Base-by-base conservation (phyloP, 306 rosid genomes). In the Dryas drummondii region DNA sequence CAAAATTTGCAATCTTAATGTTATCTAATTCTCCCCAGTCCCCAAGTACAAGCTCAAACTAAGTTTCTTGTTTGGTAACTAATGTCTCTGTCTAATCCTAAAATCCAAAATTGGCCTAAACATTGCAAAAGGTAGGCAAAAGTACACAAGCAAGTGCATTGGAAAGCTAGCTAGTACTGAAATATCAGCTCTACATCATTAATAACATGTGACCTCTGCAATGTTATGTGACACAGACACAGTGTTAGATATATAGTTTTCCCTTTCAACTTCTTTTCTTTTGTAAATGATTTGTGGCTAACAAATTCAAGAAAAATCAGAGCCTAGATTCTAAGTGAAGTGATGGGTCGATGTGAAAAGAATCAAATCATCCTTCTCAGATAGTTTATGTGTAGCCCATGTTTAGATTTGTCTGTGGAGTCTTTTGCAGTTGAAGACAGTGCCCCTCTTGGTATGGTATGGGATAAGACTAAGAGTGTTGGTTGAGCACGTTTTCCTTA, bases 401-500 rank as follows among this genome's bases (percentile, higher is more conserved):
- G 51, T 13, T 66, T 14, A 68, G 57, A 55, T 66, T 76, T n/a
- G 65, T 55, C 42, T 48, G 4, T 19, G 60, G 46, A 10, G 10
- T 40, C 40, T 64, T 54, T 51, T 50, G 68, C 63, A 44, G 49
- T 63, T 15, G n/a, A 52, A 48, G 6, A 22, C 9, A 67, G 14
- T 63, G 76, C 56, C 69, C 54, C 63, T 74, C 67, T 72, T 22
- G 41, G 15, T 16, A 74, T 61, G 68, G 58, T 26, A 45, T 67
- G 49, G 15, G 47, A 57, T 60, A 22, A 22, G 22, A 22, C 22
- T 22, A 32, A 13, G 44, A 32, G 11, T 42, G 2, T 51, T 15
- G 52, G 41, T 26, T 52, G 66, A 65, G 62, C 59, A 74, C 41
- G 74, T 68, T 86, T 71, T 75, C 74, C 64, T 66, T 71, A 48